Base-by-base conservation (phyloP, 1,284 basidiomycete species). In the Naganishia albida region DNA sequence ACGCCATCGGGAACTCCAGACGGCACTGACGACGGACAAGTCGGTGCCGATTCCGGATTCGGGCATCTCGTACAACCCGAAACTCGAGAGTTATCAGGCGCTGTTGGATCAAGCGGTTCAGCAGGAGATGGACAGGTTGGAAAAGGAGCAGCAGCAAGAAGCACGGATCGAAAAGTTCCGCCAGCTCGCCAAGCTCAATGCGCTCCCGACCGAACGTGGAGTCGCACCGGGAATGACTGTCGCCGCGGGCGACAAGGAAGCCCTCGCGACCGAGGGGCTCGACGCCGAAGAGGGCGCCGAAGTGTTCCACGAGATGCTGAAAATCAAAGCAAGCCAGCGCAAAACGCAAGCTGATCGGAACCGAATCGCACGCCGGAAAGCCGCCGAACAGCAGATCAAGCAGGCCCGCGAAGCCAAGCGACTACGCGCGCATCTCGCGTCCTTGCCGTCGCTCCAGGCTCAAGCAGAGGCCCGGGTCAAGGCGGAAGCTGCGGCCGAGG, bases 11-110 rank as follows among this genome's bases (percentile, higher is more conserved):
- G 40, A 66, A 48, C 34, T 63, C 16, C 70, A 72, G 42, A 63
- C 67, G 23, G 59, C 56, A 6, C 69, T 71, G 44, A 68, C 71
- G n/a, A 68, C 67, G 40, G 62, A 52, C 15, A 65, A 70, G 20
- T 88, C 90, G 0, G 84, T 94, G 1, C 77, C 84, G 1, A 77
- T 85, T 7, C 95, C 95, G 0, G 90, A 91, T 70, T 86, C 87
- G 30, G 95, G 95, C 20, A 85, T 88, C 7, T 94, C 91, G n/a
- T 98, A 99, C 79, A 98, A 98, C 77, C 95, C 95, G 0, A 85
- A 87, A 0, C 86, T 85, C 16, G 83, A 85, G 10, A 85, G 88
- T 0, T 91, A 97, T 75, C 85, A 87, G 65, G 85, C 86, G 51
- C 85, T 97, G 2, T 78, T 99, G 18, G 80, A 84, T 15, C 74